A percentile compares a stretch with the other conserved stretches of the same genome.
phyloP scores from a whole-genome alignment of 208 protist species.

The Kentomonas sorsogonicus region DNA sequence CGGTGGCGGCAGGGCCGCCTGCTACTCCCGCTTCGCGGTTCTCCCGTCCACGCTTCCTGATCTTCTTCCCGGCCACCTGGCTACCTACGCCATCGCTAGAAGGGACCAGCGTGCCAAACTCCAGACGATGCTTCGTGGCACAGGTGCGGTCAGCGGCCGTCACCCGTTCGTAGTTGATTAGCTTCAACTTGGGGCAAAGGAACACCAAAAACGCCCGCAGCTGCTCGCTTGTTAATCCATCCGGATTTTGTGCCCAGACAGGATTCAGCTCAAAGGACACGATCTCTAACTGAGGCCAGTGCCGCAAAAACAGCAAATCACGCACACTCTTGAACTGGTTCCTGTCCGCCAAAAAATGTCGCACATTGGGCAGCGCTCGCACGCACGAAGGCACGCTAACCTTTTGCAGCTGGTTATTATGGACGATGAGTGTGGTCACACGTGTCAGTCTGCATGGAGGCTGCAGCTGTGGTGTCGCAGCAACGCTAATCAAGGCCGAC shows the following conservation, averaged over 20 bases:
- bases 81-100: constrained; percentile 19
- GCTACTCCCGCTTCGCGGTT: no score
- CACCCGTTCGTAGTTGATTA: constrained; percentile 86
- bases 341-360: constrained; percentile 68
- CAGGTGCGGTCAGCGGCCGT: constrained; percentile 37
- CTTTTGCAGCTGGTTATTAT: constrained; percentile 72
- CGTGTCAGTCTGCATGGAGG: no score
- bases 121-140: constrained; percentile 15
- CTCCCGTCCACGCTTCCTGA: constrained; percentile 72
- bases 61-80: constrained; percentile 32
- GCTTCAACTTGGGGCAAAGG: constrained; percentile 71
- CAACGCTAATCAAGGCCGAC: constrained; percentile 6
- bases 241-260: constrained; percentile 45
- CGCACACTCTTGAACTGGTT: constrained; percentile 52
- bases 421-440: constrained; percentile 65
- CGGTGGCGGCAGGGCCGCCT: constrained; percentile 15
- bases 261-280: constrained; percentile 70
- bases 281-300: constrained; percentile 70
- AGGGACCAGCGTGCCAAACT: constrained; percentile 42
- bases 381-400: constrained; percentile 74
- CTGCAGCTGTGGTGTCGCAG: constrained; percentile 10
- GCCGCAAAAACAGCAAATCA: constrained; percentile 60
- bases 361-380: constrained; percentile 56
- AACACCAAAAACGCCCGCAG: constrained; percentile 76
- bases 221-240: constrained; percentile 26